Evolutionary conservation across 2,329 filamentous ascomycete species (phyloP), one percentile per base, ranked within the genome.

Genomic region (Elsinoe fawcettii): DNA sequence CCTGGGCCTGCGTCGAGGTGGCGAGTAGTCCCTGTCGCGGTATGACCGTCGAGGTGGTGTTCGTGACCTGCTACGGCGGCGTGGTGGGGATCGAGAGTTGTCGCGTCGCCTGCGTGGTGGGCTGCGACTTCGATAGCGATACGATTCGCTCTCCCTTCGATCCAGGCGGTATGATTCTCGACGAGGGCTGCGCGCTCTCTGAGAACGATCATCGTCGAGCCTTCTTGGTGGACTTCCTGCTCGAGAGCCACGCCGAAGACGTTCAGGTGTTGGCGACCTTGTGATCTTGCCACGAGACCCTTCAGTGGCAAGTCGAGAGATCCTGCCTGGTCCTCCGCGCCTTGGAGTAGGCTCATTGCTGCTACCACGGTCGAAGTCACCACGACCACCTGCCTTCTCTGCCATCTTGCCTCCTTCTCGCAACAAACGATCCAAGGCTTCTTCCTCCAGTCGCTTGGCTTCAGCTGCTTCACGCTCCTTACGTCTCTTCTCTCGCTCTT

Each of bases 381-480:
- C 75, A 57, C 76, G 74, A 59, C 75, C 72, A 36, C 71, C 70
- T 2, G 75, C 73, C 63, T 79, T 80, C 22, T 77, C 77, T 7
- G 78, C 76, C 60, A 79, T 71, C 61, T 78, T 74, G 62, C 80
- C 75, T 49, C 79, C 77, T 66, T 83, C 80, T 62, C 73, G 75
- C 20, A 82, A 63, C 9, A 83, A 71, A 60, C 77, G 65, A 58
- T 80, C 74, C 55, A 82, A 69, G 9, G 80, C 80, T 36, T 77
- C 73, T 60, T 79, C 76, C 63, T 82, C 80, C 46, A 83, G 65
- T 16, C 77, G 74, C 65, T 81, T 80, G 58, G 81, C 78, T 51
- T 80, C 74, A 46, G 71, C 68, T 58, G 64, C 72, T 61, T 59
- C 70, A 4, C 67, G 63, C 43, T 71, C 69, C 32, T 70, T 70